phyloP scores from a whole-genome alignment of 345 rosid genomes.

The Linum usitatissimum region DNA sequence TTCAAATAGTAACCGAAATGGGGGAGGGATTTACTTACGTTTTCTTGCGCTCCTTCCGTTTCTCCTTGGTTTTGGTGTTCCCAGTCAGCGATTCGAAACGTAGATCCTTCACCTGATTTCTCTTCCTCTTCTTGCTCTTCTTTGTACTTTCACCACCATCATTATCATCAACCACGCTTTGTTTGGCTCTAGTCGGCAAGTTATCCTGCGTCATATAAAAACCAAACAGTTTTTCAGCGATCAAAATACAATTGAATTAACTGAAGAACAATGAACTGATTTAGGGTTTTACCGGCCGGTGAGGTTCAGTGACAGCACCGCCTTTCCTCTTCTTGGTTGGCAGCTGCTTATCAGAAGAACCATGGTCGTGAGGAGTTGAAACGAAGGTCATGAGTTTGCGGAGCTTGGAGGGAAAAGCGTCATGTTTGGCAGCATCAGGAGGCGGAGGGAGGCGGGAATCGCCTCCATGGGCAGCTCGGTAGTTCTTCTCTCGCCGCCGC shows the following conservation, averaged over 20 bases:
- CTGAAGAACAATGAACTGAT: background rate
- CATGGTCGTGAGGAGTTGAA: slow-evolving; percentile 19
- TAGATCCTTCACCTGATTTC: slow-evolving; percentile 51
- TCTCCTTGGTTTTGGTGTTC: slow-evolving; percentile 28
- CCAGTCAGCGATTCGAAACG: slow-evolving; percentile 40
- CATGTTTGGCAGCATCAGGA: slow-evolving; percentile 55
- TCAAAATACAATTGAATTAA: slow-evolving; percentile 1
- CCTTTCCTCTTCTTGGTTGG: slow-evolving; percentile 17
- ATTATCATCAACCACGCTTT: slow-evolving; percentile 13
- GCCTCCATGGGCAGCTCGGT: slow-evolving; percentile 71
- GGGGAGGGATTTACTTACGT: slow-evolving; percentile 24
- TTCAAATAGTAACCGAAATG: too few species aligned
- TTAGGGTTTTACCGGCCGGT: background rate
- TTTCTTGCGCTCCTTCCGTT: slow-evolving; percentile 57
- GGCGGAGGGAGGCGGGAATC: slow-evolving; percentile 71
- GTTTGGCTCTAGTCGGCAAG: slow-evolving; percentile 8
- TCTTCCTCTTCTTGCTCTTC: slow-evolving; percentile 62
- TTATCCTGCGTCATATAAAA: slow-evolving; percentile 13
- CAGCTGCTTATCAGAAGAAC: slow-evolving; percentile 16
- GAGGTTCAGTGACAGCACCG: background rate
- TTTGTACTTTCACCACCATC: slow-evolving; percentile 24
- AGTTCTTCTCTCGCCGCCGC: slow-evolving; percentile 78
- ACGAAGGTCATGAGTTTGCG: slow-evolving; percentile 60
- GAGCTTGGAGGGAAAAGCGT: slow-evolving; percentile 70
- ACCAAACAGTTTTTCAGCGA: slow-evolving; percentile 2